Base-by-base conservation (phyloP, 352 stramenopile species). In the Globisporangium cylindrosporum region DNA sequence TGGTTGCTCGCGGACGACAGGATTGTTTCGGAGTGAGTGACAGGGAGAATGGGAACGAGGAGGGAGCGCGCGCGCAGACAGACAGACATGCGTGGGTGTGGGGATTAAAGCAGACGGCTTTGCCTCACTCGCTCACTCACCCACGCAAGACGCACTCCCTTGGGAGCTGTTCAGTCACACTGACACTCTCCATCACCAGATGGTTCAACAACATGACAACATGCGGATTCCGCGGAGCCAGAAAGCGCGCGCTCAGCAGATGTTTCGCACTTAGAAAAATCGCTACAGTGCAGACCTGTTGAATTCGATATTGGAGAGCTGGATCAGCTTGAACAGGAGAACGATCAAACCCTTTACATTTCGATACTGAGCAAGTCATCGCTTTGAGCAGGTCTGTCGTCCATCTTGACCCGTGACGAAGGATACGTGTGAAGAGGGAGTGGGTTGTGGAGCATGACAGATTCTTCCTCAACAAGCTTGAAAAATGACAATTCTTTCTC, bases 401-500 rank as follows among this genome's bases (percentile, higher is more conserved):
- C 18, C 22, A 65, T 46, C 6, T 2, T 22, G 3, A 8, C 20
- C 10, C 9, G 59, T 58, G 59, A 65, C 59, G 59, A 32, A 41
- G 60, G 46, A 66, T 66, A 66, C 60, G 60, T 66, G 58, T 49
- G 60, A 41, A 57, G 27, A 32, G 27, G 27, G 27, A 32, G 27
- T 32, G 27, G 27, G 27, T 32, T 32, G 27, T 2, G 27, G 27
- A 32, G 27, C 27, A 2, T 32, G 27, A 32, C 27, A 32, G 27
- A 32, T 32, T 32, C 2, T 32, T 32, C 27, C 27, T 32, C 27
- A 32, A 32, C 27, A 32, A 32, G 27, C 27, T 0, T 24, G 22
- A 24, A 24, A 24, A 24, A 24, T 24, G 22, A 24, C 22, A 24
- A 24, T 24, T 24, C 22, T 24, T 24, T 24, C 27, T 32, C 27